Conservation (phyloP, 352 stramenopile species). For the Pythium dissimile region DNA sequence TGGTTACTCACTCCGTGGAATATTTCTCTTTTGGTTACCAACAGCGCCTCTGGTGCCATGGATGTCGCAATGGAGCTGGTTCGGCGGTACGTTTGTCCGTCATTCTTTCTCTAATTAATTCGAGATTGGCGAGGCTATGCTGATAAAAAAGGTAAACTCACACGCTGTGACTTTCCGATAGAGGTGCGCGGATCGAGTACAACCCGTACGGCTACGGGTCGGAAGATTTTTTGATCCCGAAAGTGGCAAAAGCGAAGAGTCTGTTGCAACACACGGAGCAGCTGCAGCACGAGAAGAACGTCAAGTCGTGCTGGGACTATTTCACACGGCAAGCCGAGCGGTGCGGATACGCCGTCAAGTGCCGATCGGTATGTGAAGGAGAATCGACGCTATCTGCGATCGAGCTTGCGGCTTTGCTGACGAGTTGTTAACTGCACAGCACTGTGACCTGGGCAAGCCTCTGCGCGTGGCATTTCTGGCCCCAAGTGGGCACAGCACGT, state of each 20-base stretch:
- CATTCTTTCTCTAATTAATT: background rate
- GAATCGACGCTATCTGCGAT: background rate
- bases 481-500: constrained; percentile 53
- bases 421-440: too few relatives aligned
- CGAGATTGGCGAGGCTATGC: background rate
- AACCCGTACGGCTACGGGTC: constrained; percentile 85
- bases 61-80: constrained; percentile 77
- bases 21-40: too few relatives aligned
- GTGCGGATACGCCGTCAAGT: constrained; percentile 66
- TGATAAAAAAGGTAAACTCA: background rate
- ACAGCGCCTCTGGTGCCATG: constrained; percentile 61
- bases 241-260: constrained; percentile 76
- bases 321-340: constrained; percentile 73
- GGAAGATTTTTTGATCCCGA: constrained; percentile 82
- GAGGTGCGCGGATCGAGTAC: constrained; percentile 62
- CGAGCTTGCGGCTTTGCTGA: too few relatives aligned
- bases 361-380: constrained; percentile 45
- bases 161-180: constrained; percentile 6
- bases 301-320: constrained; percentile 70
- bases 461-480: constrained; percentile 77
- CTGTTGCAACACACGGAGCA: constrained; percentile 86
- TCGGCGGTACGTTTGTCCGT: constrained; percentile 33
- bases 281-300: constrained; percentile 78
- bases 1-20: too few relatives aligned
- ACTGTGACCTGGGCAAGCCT: constrained; percentile 78